Evolutionary conservation across 148 eudicot genomes (phyloP), one percentile per base, ranked within the genome.

Genomic region (Beta vulgaris): DNA sequence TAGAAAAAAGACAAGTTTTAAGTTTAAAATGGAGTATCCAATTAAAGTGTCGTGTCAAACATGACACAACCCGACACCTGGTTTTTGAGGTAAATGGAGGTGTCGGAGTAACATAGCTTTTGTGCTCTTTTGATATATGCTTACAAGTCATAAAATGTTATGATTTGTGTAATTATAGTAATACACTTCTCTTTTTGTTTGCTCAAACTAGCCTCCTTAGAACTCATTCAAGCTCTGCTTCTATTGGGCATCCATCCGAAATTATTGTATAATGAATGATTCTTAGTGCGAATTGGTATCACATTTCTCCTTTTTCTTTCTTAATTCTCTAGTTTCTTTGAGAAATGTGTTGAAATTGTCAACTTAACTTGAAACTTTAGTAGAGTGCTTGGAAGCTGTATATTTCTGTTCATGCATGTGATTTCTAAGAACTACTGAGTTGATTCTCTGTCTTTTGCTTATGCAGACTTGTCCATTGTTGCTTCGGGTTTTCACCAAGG

Each of bases 401-500:
- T 10, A 29, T 21, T 28, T 54, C 15, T 26, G 23, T 23, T 31
- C 9, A 0, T n/a, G 14, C 2, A 0, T 46, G 21, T 61, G 32
- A 31, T 14, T 43, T 73, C 2, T 6, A 43, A 6, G 37, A 44
- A 23, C 14, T 36, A 32, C 14, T 77, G 26, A 70, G 31, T 48
- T 57, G 53, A 10, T 28, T 67, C 25, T 69, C 25, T 35, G 58
- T 60, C 25, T 3, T 70, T 74, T 69, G 60, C 26, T 55, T 32
- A 54, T 82, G 73, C 83, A 84, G 87, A 84, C 87, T 68, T 84
- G 87, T 68, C 87, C 87, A 2, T 65, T 84, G 65, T 51, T 84
- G 83, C 82, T 84, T 40, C 83, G 87, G 58, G 87, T 84, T 55
- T 84, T 84, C 74, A 84, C 87, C 1, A 81, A 84, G 87, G 87